Base-by-base conservation (phyloP, 2,329 filamentous ascomycete genomes). In the Apiospora rasikravindrae region DNA sequence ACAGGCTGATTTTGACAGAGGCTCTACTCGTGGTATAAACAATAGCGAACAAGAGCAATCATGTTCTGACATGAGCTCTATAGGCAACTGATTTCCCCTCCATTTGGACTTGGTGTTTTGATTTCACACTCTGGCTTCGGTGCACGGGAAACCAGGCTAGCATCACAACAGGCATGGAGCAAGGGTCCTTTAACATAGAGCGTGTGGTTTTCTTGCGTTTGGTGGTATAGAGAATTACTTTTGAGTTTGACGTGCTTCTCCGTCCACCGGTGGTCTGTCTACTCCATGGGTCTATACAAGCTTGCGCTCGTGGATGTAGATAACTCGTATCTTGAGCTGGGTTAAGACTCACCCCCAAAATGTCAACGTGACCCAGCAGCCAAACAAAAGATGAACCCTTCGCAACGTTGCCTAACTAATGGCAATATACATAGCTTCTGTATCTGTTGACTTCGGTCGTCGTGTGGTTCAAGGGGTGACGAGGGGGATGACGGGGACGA, bases 1-100 rank as follows among this genome's bases (percentile, higher is more conserved):
- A 61, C 53, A 37, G 53, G 53, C 53, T 61, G 53, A 61, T 61
- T 61, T 61, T 61, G 53, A 19, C 26, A 26, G 51, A 33, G 51
- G 26, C 6, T 57, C 26, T 33, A 33, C 26, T 33, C 26, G 26
- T 33, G 26, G 26, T 61, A 61, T 61, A 61, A 33, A 16, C 26
- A 51, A n/a, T 26, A 22, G 26, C 53, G 26, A 61, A 22, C 3
- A 26, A 24, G 53, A 61, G 53, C 53, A 33, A 26, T 11, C 26
- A 22, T 33, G 26, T 22, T 33, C 26, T 19, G 53, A 61, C 53
- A 33, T 22, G 26, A 61, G 53, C 26, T 61, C 26, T 61, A 33
- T 61, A 61, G 53, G 16, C 53, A 61, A 33, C 26, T 24, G 53
- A 61, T 22, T 22, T 22, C 40, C 14, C 33, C 53, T 19, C 26